phyloP scores from a whole-genome alignment of 192 early-diverging fungal genomes.

The Backusella mclennaniae region DNA sequence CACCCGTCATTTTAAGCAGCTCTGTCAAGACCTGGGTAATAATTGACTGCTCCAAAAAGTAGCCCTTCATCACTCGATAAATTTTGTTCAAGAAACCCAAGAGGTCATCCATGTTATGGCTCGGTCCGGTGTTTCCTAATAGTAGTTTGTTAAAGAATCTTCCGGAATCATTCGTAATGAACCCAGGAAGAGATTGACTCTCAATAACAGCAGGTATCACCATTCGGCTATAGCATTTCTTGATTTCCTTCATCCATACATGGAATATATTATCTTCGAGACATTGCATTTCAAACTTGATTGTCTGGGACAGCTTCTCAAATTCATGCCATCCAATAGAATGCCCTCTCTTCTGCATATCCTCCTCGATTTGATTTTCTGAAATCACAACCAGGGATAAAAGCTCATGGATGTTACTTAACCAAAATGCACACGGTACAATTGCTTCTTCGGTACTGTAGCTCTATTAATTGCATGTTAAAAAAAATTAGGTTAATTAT shows the following conservation, averaged over 20 bases:
- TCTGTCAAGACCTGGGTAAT: slow-evolving; percentile 91
- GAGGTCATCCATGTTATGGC: slow-evolving; percentile 93
- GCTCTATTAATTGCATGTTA: slow-evolving; percentile 39
- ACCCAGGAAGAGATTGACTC: slow-evolving; percentile 91
- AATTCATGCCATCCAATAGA: slow-evolving; percentile 62
- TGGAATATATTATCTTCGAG: slow-evolving; percentile 93
- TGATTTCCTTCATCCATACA: slow-evolving; percentile 94
- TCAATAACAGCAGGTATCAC: slow-evolving; percentile 96
- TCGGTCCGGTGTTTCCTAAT: slow-evolving; percentile 66
- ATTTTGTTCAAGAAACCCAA: slow-evolving; percentile 90
- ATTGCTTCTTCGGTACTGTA: slow-evolving; percentile 74
- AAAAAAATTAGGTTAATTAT: not conserved
- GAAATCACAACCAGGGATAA: slow-evolving; percentile 79
- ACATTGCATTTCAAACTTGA: slow-evolving; percentile 87
- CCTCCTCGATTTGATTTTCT: slow-evolving; percentile 63
- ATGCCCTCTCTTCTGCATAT: slow-evolving; percentile 62
- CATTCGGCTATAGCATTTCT: slow-evolving; percentile 91
- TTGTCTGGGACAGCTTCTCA: slow-evolving; percentile 79
- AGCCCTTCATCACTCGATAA: slow-evolving; percentile 91
- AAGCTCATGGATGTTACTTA: slow-evolving; percentile 94
- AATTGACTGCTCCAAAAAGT: slow-evolving; percentile 91
- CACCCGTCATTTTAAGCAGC: slow-evolving; percentile 90
- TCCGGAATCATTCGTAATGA: slow-evolving; percentile 87
- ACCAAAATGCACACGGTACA: slow-evolving; percentile 86
- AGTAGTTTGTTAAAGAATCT: slow-evolving; percentile 89